Evolutionary conservation across 2,329 filamentous ascomycete species (phyloP).

Genomic region (Tolypocladium ophioglossoides): DNA sequence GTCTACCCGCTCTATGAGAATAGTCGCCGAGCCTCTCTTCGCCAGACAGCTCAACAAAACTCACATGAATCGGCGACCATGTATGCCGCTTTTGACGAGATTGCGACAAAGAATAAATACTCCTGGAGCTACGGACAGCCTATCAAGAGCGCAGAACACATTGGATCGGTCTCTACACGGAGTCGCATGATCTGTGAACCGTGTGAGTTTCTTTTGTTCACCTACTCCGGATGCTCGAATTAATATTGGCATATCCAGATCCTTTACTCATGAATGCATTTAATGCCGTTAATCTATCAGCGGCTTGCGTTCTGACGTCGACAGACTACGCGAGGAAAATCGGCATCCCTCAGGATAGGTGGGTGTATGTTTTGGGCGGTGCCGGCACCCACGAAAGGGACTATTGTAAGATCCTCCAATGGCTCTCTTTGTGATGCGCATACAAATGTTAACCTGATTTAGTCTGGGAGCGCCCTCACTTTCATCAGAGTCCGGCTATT

Average conservation of each 20-base stretch:
- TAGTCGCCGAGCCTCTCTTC: constrained; percentile 43
- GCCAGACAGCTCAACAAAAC: constrained; percentile 44
- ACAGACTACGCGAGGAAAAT: constrained; percentile 41
- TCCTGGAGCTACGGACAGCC: constrained; percentile 46
- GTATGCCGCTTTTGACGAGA: constrained; percentile 49
- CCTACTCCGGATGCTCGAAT: not conserved
- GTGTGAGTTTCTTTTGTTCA: constrained; percentile 31
- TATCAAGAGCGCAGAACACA: constrained; percentile 34
- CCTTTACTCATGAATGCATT: constrained; percentile 62
- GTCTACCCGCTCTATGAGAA: constrained; percentile 60
- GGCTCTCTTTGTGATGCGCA: not conserved
- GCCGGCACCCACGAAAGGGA: constrained; percentile 49
- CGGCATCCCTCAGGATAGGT: constrained; percentile 41
- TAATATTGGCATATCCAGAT: constrained; percentile 34
- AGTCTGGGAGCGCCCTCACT: constrained; percentile 55
- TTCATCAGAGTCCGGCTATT: constrained; percentile 46
- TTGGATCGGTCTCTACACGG: constrained; percentile 40
- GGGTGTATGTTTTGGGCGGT: constrained; percentile 55
- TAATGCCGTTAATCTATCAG: constrained; percentile 56
- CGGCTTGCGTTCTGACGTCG: constrained; percentile 49
- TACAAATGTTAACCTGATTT: not conserved
- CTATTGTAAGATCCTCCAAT: constrained; percentile 29
- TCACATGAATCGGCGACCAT: constrained; percentile 46
- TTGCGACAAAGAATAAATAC: constrained; percentile 40
- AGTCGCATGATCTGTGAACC: constrained; percentile 61